Base-by-base conservation (phyloP, 2,329 filamentous ascomycete species). In the Pyrenophora tritici-repentis region DNA sequence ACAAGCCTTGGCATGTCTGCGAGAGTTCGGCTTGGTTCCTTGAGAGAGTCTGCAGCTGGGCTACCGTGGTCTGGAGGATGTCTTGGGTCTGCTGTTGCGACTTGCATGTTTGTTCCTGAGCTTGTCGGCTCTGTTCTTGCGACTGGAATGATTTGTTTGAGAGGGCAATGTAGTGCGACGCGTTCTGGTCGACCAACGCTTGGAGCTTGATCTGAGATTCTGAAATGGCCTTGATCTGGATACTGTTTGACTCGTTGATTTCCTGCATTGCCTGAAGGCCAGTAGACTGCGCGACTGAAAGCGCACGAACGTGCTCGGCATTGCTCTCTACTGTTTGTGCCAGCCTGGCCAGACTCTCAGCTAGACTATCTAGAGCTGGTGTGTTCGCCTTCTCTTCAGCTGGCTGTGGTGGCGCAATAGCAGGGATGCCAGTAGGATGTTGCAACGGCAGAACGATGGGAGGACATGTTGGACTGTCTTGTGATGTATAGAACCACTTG, bases 201-300 rank as follows among this genome's bases (percentile, higher is more conserved):
- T 72, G 68, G 1, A 73, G 58, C 35, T 64, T 69, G 5, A 62
- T 55, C 46, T 72, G 70, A 8, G 61, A 58, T 31, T 68, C 67
- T 2, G 68, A 62, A 1, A 73, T 64, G 2, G 59, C 59, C 49
- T 71, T 73, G 47, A 73, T 72, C 46, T 73, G 70, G 4, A 65
- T 63, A 16, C 58, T 59, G 44, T 68, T 72, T 6, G 68, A 65
- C 39, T 73, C 69, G 41, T 71, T 71, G 53, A 73, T 72, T 37
- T 71, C 66, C 37, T 73, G 70, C 70, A 73, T 73, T 36, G 59
- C 61, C 42, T 69, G 63, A 2, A 73, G 61, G 5, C 70, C 70
- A 2, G 58, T 59, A 8, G 67, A 71, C 36, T 73, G 70, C 8
- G 69, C 70, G 7, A 71, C 69, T 3, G 57, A 62, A 5, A 73